Conservation (phyloP, 257 asterid species). For the Penstemon newberryi region DNA sequence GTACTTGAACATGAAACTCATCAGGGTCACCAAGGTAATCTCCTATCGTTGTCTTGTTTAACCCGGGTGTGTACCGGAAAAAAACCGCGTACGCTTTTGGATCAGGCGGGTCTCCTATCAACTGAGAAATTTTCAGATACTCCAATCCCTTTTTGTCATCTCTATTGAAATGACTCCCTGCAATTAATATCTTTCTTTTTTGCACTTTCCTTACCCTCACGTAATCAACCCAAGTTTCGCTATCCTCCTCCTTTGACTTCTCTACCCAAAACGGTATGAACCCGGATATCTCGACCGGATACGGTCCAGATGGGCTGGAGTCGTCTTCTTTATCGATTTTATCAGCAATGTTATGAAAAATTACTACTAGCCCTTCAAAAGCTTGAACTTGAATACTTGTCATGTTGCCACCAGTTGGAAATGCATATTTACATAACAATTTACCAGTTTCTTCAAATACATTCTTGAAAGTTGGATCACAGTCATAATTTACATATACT, state of each 20-base stretch:
- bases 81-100: slow-evolving; percentile 76
- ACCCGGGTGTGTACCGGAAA: slow-evolving; percentile 63
- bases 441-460: slow-evolving; percentile 80
- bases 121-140: slow-evolving; percentile 55
- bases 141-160: slow-evolving; percentile 83
- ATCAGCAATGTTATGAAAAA: slow-evolving; percentile 82
- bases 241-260: slow-evolving; percentile 40
- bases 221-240: slow-evolving; percentile 62
- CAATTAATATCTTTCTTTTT: slow-evolving; percentile 69
- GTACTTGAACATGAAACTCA: slow-evolving; percentile 67
- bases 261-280: slow-evolving; percentile 90
- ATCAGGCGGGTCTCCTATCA: slow-evolving; percentile 69
- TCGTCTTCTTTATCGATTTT: slow-evolving; percentile 75
- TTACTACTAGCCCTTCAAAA: slow-evolving; percentile 69
- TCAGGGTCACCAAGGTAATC: slow-evolving; percentile 89
- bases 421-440: slow-evolving; percentile 80
- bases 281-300: slow-evolving; percentile 63
- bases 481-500: slow-evolving; percentile 77
- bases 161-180: slow-evolving; percentile 79
- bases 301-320: slow-evolving; percentile 57
- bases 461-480: slow-evolving; percentile 71
- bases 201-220: slow-evolving; percentile 74
- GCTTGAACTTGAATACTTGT: slow-evolving; percentile 82
- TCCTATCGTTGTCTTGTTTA: slow-evolving; percentile 75
- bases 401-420: slow-evolving; percentile 54